A percentile compares a stretch with the other conserved stretches of the same genome.
Evolutionary conservation across 306 rosid species (phyloP).

Genomic region (Vigna reflexopilosa): DNA sequence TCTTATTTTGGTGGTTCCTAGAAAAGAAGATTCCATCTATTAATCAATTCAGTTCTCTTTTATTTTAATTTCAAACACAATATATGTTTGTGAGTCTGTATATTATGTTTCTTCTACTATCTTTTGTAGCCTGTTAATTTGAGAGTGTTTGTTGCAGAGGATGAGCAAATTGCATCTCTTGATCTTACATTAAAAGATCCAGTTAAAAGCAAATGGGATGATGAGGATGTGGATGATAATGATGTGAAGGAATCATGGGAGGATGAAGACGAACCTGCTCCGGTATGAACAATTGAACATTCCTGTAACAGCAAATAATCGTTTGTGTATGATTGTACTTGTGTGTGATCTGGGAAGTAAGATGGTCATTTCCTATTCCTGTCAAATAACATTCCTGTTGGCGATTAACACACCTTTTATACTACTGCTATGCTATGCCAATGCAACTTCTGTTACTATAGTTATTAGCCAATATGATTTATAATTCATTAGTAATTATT

Average conservation of each 20-base stretch:
- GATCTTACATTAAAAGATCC: constrained; percentile 54
- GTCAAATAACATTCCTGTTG: not conserved
- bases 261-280: constrained; percentile 85
- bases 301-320: not conserved
- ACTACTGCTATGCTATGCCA: constrained; percentile 1
- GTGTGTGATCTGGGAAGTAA: not conserved
- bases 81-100: not conserved
- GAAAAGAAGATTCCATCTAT: not conserved
- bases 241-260: constrained; percentile 97
- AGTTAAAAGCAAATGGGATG: constrained; percentile 80
- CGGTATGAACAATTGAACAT: constrained; percentile 52
- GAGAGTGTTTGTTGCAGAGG: constrained; percentile 60
- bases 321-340: not conserved
- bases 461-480: not conserved
- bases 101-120: constrained; percentile 25
- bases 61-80: not conserved
- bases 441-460: not conserved
- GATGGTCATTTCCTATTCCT: not conserved
- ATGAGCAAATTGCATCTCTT: constrained; percentile 55
- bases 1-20: not conserved
- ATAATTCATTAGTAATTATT: too few species aligned
- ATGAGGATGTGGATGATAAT: constrained; percentile 86
- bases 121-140: constrained; percentile 22
- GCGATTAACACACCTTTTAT: not conserved
- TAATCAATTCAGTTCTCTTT: not conserved